Base-by-base conservation (phyloP, 352 stramenopile species). In the Globisporangium cystogenes region DNA sequence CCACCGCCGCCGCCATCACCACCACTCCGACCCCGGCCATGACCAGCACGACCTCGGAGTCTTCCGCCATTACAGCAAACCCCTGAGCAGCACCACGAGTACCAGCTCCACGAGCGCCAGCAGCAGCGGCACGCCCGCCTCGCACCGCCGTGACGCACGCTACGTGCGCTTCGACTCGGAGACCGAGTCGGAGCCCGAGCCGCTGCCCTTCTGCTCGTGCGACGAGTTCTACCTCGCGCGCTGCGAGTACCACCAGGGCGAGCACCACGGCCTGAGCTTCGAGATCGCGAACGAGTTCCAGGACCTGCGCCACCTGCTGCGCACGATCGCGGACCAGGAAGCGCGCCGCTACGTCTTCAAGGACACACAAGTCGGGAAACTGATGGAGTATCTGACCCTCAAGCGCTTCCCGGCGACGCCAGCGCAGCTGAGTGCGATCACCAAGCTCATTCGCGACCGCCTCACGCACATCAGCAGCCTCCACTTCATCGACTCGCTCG, bases 351-450 rank as follows among this genome's bases (percentile, higher is more conserved):
- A 78, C 50, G 68, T 81, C 51, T 81, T 67, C 58, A 57, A 78
- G 51, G 66, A 72, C 55, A 81, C 60, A 18, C 71, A 78, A 49
- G 71, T 81, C 48, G 71, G 71, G 53, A 77, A 81, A 33, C 65
- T 81, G 36, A 78, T 81, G 60, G 71, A 81, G 63, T 81, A 72
- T 57, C 59, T 81, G n/a, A 66, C 68, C 37, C 59, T 81, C 52
- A 53, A 59, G 39, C 66, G 72, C 63, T 81, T 78, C 53, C 63
- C 62, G 15, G 69, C 76, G 54, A 78, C 57, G 57, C 53, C 72
- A 36, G 44, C 68, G 48, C 71, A 81, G 64, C 63, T 81, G 55
- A 67, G 68, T 26, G 72, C 66, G 20, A 57, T 81, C 31, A 65
- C 66, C 15, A 62, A 55, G 39, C 66, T 81, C 50, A 59, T 78